A percentile compares a stretch with the other conserved stretches of the same genome.
Conservation (phyloP, 2,329 filamentous ascomycete species). For the Phialophora tarda region DNA sequence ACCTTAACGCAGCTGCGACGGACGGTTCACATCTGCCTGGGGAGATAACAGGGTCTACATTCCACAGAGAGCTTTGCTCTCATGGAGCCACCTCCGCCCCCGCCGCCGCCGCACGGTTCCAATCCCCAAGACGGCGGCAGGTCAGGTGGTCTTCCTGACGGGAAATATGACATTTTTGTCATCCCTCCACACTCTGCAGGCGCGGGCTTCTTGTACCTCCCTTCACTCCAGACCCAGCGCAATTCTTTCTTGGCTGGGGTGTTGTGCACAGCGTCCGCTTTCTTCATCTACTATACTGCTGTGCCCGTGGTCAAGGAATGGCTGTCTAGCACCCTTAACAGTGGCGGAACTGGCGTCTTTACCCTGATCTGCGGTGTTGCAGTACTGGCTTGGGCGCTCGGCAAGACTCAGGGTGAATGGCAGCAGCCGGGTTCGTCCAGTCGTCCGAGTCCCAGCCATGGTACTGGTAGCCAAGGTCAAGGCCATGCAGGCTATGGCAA, state of each 20-base stretch:
- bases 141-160: constrained; percentile 73
- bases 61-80: constrained; percentile 32
- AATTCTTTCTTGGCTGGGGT: constrained; percentile 93
- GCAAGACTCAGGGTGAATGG: constrained; percentile 65
- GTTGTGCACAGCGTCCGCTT: constrained; percentile 72
- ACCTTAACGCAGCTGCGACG: constrained; percentile 20
- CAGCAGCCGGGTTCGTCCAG: constrained; percentile 17
- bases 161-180: constrained; percentile 97
- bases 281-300: constrained; percentile 74
- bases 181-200: constrained; percentile 91
- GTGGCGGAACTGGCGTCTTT: constrained; percentile 74
- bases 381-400: constrained; percentile 77
- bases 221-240: constrained; percentile 79
- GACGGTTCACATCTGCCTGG: constrained; percentile 24
- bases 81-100: constrained; percentile 68
- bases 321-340: constrained; percentile 72
- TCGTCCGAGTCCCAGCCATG: constrained; percentile 13
- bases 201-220: constrained; percentile 90
- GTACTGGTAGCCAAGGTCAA: constrained; percentile 23
- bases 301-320: constrained; percentile 75
- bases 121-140: constrained; percentile 67
- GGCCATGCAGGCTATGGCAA: constrained; percentile 26
- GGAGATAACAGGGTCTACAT: constrained; percentile 23
- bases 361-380: constrained; percentile 75
- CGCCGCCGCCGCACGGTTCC: constrained; percentile 83